phyloP scores from a whole-genome alignment of 1,284 basidiomycete species.

The Puccinia coronata region DNA sequence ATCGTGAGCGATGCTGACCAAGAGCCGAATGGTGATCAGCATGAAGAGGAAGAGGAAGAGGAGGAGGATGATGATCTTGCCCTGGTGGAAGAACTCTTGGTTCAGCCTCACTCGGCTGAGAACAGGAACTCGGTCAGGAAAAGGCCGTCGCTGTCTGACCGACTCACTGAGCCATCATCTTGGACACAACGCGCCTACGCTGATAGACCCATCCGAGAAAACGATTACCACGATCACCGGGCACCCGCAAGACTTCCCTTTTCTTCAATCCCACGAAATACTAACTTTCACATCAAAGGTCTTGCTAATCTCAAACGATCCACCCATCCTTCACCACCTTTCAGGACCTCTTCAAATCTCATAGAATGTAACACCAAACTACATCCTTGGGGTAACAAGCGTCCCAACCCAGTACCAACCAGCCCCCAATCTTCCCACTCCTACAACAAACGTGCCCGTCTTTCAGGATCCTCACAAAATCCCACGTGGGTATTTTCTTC shows the following conservation, averaged over 20 bases:
- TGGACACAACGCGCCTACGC: neutral
- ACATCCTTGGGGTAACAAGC: conserved; percentile 12
- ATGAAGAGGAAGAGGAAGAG: conserved; percentile 20
- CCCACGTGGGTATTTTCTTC: neutral
- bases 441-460: neutral
- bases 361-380: conserved; percentile 4
- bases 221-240: neutral
- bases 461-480: neutral
- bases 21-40: neutral
- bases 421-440: neutral
- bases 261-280: conserved; percentile 10
- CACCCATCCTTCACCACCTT: neutral
- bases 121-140: neutral
- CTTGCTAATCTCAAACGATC: neutral
- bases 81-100: conserved; percentile 1
- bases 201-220: neutral
- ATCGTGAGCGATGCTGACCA: neutral
- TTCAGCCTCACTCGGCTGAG: neutral
- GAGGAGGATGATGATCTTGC: conserved; percentile 8
- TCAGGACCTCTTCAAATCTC: conserved; percentile 8
- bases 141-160: conserved; percentile 4
- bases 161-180: conserved; percentile 10
- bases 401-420: neutral
- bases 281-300: conserved; percentile 1
- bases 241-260: neutral